phyloP scores from a whole-genome alignment of 768 basidiomycete genomes.

The Phlebiopsis flavidoalba region DNA sequence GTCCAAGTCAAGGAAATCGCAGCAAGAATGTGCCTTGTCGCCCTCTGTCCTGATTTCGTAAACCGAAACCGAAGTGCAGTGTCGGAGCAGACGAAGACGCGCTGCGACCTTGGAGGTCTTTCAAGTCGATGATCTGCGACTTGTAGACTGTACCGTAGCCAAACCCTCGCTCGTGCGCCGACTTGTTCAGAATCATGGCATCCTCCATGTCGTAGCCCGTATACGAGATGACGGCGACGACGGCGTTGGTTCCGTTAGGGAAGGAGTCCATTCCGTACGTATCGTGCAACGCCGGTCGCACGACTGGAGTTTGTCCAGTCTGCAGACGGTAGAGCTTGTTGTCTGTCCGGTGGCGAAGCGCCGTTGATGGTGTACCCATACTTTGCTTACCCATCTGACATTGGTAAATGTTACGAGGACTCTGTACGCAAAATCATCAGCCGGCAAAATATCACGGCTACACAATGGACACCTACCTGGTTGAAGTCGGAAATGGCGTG shows the following conservation, averaged over 20 bases:
- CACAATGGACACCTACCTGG: slow-evolving; percentile 51
- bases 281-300: slow-evolving; percentile 87
- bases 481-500: slow-evolving; percentile 99
- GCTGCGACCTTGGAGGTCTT: slow-evolving; percentile 66
- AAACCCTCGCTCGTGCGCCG: slow-evolving; percentile 96
- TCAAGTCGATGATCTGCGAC: slow-evolving; percentile 85
- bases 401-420: slow-evolving; percentile 89
- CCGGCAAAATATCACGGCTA: neutral
- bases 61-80: slow-evolving; percentile 89
- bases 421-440: slow-evolving; percentile 35
- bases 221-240: slow-evolving; percentile 99
- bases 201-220: slow-evolving; percentile 99
- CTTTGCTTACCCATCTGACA: slow-evolving; percentile 99
- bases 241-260: slow-evolving; percentile 96
- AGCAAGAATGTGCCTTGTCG: slow-evolving; percentile 35
- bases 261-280: slow-evolving; percentile 97
- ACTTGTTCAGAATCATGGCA: slow-evolving; percentile 99
- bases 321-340: slow-evolving; percentile 98
- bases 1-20: slow-evolving; percentile 66
- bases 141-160: slow-evolving; percentile 97
- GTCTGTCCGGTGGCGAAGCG: slow-evolving; percentile 88
- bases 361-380: slow-evolving; percentile 97
- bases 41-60: slow-evolving; percentile 62
- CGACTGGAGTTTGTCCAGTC: slow-evolving; percentile 91
- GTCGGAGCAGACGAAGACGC: slow-evolving; percentile 52